Base-by-base conservation (phyloP, 176 grass and related monocot genomes). In the Rhynchospora tenuis region DNA sequence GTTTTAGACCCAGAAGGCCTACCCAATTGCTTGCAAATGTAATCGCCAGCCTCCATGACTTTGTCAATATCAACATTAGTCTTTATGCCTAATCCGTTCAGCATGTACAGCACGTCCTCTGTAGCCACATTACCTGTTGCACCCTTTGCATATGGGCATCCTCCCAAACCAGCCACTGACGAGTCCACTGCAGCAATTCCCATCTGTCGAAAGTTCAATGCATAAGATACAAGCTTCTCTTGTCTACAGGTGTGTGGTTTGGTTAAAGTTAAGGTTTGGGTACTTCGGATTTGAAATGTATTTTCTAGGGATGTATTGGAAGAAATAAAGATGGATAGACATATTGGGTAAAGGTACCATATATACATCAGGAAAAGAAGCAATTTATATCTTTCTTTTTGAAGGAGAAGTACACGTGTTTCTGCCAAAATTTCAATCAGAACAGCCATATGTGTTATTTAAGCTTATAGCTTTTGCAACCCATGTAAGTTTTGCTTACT, bases 81-180 rank as follows among this genome's bases (percentile, higher is more conserved):
- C 51, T 90, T 86, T 83, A 93, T 90, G 6, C 93, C 96, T 45
- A 98, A 87, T 78, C 96, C 96, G 20, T 95, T 87, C 64, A 98
- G 96, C 93, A 95, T 95, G 84, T 93, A 98, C 9, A 98, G 87
- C 0, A 95, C 93, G 2, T 98, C 96, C 84, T 98, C 96, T 0
- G 93, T 93, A 9, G 96, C 96, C 0, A 95, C 96, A 29, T 98
- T 98, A 65, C 96, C 93, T 0, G 96, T 87, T 70, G 93, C 86
- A 6, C 96, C 96, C 66, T 91, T 93, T 1, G 96, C 96, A 9
- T 98, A 92, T 0, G 96, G 96, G 69, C 96, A 95, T 3, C 96
- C 93, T 65, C 96, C 96, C 0, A 98, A 93, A 5, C 93, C 96
- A 6, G 96, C 89, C 19, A 95, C 93, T 6, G 96, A 98, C 1